Evolutionary conservation across 2,329 filamentous ascomycete species (phyloP), one percentile per base, ranked within the genome.

Genomic region (Chaetomiaceae sp.): DNA sequence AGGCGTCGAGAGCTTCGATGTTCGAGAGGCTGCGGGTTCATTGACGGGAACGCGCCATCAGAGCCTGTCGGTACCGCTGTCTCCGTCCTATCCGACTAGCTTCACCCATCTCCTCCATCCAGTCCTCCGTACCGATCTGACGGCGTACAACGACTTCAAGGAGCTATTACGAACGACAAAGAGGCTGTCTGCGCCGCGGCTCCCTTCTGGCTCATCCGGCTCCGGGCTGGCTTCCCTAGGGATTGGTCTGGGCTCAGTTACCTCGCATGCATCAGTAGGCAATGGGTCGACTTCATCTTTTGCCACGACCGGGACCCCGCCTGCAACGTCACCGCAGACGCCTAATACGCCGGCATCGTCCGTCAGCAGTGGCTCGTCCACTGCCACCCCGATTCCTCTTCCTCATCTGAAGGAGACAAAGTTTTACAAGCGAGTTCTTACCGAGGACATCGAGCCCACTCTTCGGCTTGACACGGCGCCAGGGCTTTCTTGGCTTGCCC

Each of bases 371-470:
- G 66, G 66, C 43, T 78, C 78, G 2, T 64, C 65, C 21, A 61
- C 69, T 33, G 61, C 69, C 30, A 61, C 65, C 10, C 67, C 66
- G 38, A 67, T 44, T 21, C 44, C 67, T 18, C 64, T 81, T 30
- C 83, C 81, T 3, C 83, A 85, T 4, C 73, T 99, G 36, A 95
- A 94, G 65, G 94, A 97, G 52, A 89, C 87, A 25, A 89, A 87
- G 59, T 99, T 97, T 66, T 99, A 92, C 74, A 97, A 97, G 73
- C 85, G 94, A 42, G 85, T 85, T 5, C 71, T 97, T 23, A 79
- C 82, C 18, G 94, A 99, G 68, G 94, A 99, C 65, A 89, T 99
- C 52, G 94, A 99, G 66, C 94, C 94, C 0, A 96, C 94, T 0
- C 74, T 99, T 9, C 85, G 94, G 37, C 80, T 99, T 3, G 94